Base-by-base conservation (phyloP, 495 filamentous ascomycete species). In the Cercophora newfieldiana region DNA sequence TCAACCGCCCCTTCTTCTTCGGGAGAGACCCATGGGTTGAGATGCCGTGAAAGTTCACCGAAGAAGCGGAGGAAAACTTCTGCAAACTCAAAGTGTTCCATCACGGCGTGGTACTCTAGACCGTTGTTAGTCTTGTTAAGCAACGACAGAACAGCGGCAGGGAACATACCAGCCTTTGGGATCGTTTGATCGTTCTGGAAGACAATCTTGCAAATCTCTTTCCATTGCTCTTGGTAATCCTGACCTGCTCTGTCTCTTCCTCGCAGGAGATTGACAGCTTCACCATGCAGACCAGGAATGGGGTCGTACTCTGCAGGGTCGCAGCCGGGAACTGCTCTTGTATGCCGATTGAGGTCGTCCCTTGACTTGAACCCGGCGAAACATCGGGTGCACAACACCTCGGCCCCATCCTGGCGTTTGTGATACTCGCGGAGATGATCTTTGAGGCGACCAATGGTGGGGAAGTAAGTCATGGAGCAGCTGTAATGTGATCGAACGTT, bases 381-480 rank as follows among this genome's bases (percentile, higher is more conserved):
- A 53, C 50, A 53, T 22, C 50, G 50, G n/a, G 50, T 2, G 24
- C 50, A 53, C n/a, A 53, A 53, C 50, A 53, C 50, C 25, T 53
- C 50, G n/a, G 24, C 50, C n/a, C 50, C 50, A 53, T 53, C 50
- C 19, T 22, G 19, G 1, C 50, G 50, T 53, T 53, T 53, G 14
- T 53, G 50, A 22, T 53, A 14, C 50, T 53, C 50, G 2, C 50
- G 5, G 1, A 53, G 50, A 14, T 53, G 50, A 19, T 53, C 50
- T 19, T 53, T 53, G 16, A 53, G 50, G 24, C 50, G 50, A 2
- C 50, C 50, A 19, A 53, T 53, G 50, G 50, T 53, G 50, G 50
- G 50, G 22, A 53, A 53, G 50, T 53, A 53, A n/a, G 50, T 53
- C 50, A 53, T 53, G 7, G 50, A 53, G 50, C 50, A 53, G 50